phyloP scores from a whole-genome alignment of 129 eudicot genomes.

The Glebionis coronaria region DNA sequence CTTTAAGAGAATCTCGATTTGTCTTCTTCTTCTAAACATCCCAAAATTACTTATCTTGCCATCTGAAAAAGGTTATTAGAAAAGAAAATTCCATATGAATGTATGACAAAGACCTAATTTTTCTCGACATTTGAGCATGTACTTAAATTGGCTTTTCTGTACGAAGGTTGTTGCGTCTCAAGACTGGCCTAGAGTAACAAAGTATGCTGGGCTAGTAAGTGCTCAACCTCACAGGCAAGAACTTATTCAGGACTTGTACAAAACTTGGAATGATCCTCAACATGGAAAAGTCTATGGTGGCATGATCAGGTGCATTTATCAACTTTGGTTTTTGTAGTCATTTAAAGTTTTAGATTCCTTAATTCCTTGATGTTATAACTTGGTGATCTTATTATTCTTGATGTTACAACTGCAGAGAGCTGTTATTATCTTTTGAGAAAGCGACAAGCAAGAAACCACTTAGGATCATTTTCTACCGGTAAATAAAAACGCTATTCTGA shows the following conservation, averaged over 20 bases:
- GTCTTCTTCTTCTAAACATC: no score
- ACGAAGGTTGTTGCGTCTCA: constrained; percentile 94
- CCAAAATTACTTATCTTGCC: no score
- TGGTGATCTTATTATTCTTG: not conserved
- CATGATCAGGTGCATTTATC: constrained; percentile 68
- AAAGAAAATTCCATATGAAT: no score
- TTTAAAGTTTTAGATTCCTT: not conserved
- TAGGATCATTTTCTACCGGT: constrained; percentile 91
- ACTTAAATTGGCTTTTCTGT: not conserved
- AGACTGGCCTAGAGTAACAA: constrained; percentile 93
- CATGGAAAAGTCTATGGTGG: constrained; percentile 73
- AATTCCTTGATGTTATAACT: not conserved
- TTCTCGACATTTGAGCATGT: not conserved
- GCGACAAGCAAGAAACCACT: constrained; percentile 78
- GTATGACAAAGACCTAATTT: no score
- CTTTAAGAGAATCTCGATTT: no score
- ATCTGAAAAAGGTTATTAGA: no score
- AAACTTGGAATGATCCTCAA: constrained; percentile 84
- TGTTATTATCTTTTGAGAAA: constrained; percentile 66
- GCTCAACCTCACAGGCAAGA: constrained; percentile 97
- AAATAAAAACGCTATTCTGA: not conserved
- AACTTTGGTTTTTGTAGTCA: no score
- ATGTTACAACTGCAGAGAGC: constrained; percentile 57
- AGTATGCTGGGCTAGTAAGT: constrained; percentile 81
- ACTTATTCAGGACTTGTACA: constrained; percentile 82